phyloP scores from a whole-genome alignment of 768 basidiomycete species.

The Neoboletus brunneissimus region DNA sequence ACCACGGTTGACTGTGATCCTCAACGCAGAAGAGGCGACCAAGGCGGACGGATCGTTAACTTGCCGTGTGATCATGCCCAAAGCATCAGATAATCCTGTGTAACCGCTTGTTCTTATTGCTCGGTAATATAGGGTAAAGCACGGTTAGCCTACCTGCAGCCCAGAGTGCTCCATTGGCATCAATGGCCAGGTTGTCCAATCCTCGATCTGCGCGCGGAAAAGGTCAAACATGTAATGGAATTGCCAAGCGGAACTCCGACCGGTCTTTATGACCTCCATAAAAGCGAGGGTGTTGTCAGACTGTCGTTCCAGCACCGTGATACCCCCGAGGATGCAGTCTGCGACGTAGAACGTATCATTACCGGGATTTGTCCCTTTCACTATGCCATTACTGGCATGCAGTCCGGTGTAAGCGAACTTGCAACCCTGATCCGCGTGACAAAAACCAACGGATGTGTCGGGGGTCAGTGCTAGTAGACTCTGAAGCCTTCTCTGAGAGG shows the following conservation, averaged over 20 bases:
- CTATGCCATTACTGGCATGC: slow-evolving; percentile 60
- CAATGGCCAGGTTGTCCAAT: slow-evolving; percentile 63
- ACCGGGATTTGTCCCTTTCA: slow-evolving; percentile 33
- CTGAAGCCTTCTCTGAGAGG: slow-evolving; percentile 19
- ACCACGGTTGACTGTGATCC: slow-evolving; percentile 53
- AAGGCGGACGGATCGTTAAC: slow-evolving; percentile 40
- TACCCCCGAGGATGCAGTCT: slow-evolving; percentile 40
- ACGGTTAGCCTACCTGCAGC: slow-evolving; percentile 46
- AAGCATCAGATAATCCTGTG: slow-evolving; percentile 43
- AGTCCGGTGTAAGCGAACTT: slow-evolving; percentile 54
- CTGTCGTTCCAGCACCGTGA: slow-evolving; percentile 57
- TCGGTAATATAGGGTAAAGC: background rate
- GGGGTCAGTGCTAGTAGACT: slow-evolving; percentile 33
- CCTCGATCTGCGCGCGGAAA: slow-evolving; percentile 37
- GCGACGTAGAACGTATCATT: slow-evolving; percentile 69
- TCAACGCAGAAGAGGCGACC: slow-evolving; percentile 49
- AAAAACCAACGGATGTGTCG: slow-evolving; percentile 59
- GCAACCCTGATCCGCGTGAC: slow-evolving; percentile 58
- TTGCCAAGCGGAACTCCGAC: slow-evolving; percentile 32
- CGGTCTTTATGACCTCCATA: slow-evolving; percentile 51
- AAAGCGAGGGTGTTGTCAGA: slow-evolving; percentile 56
- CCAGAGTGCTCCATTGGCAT: slow-evolving; percentile 60
- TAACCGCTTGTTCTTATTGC: background rate
- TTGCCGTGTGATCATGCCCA: slow-evolving; percentile 38
- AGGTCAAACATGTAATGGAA: slow-evolving; percentile 2